Evolutionary conservation across 257 asterid genomes (phyloP), one percentile per base, ranked within the genome.

Genomic region (Primulina huaijiensis): DNA sequence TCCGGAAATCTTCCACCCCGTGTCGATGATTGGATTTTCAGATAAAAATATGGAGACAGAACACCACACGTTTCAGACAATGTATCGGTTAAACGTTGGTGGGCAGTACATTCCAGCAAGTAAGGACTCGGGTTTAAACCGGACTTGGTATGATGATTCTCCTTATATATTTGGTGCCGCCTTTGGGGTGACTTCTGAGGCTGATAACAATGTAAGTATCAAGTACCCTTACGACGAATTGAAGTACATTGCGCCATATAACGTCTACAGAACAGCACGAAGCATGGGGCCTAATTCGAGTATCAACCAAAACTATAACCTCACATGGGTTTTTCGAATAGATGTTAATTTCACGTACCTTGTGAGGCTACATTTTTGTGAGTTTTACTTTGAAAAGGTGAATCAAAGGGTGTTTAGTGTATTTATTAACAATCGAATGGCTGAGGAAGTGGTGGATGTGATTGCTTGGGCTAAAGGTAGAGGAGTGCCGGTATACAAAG

Each of bases 301-400:
- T 0, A 80, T 88, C 10, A 85, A 90, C 53, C 35, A 43, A 21
- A 88, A 85, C 12, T 90, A 70, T 37, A 90, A 92, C 68, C 87
- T 88, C 14, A 86, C 98, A 4, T 92, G 98, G 98, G 74, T 75
- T 69, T 84, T 88, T 34, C 78, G 75, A 0, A 68, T 90, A 8
- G 98, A 92, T 74, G 80, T 69, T 0, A 81, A 79, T 29, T 92
- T 83, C 75, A 88, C 84, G 9, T 92, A 90, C 64, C 82, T 92
- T 6, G 80, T 90, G 76, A 85, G 97, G 83, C 75, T 92, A 14
- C 97, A 92, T 77, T 88, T 92, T 77, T 90, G 92, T 61, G 97
- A 92, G 46, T 83, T 53, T 64, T 61, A 69, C 21, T 73, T 87
- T 33, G 74, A 75, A 0, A 80, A 75, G 76, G 79, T 79, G 66